phyloP scores from a whole-genome alignment of 805 yeast genomes.

The fission yeast (Schizosaccharomyces pombe) region DNA sequence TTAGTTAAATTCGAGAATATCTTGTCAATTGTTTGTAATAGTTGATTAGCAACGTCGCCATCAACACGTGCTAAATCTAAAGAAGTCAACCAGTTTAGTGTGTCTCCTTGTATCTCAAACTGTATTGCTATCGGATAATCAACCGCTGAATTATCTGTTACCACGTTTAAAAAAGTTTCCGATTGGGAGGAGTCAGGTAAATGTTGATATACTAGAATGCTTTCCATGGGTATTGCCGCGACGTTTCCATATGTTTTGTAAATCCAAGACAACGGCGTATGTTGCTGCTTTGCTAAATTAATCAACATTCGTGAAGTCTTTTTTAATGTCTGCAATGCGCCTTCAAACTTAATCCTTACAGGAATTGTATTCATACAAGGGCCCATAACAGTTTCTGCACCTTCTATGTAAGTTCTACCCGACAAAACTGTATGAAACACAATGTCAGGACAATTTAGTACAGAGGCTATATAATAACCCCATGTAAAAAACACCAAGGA shows the following conservation, averaged over 20 bases:
- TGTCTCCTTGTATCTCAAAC: neutral
- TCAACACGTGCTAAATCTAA: too few species aligned
- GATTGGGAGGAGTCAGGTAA: neutral
- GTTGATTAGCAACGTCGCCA: too few species aligned
- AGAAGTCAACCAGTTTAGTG: too few species aligned
- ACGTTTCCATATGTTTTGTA: neutral
- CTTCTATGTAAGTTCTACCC: neutral
- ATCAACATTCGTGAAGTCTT: neutral
- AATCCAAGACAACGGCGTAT: neutral
- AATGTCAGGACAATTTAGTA: neutral
- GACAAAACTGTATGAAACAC: conserved; percentile 1
- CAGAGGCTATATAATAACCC: neutral
- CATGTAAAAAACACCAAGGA: neutral
- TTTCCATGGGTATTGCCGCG: neutral
- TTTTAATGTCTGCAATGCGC: neutral
- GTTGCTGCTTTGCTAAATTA: neutral
- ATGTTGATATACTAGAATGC: neutral
- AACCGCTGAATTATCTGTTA: neutral
- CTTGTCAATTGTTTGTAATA: too few species aligned
- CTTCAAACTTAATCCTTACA: neutral
- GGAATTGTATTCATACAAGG: conserved; percentile 4
- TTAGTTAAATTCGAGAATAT: too few species aligned
- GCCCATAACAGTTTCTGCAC: neutral
- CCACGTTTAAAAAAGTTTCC: neutral
- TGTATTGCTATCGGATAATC: conserved; percentile 3